Base-by-base conservation (phyloP, 305 asterid genomes). In the Nicotiana rustica region DNA sequence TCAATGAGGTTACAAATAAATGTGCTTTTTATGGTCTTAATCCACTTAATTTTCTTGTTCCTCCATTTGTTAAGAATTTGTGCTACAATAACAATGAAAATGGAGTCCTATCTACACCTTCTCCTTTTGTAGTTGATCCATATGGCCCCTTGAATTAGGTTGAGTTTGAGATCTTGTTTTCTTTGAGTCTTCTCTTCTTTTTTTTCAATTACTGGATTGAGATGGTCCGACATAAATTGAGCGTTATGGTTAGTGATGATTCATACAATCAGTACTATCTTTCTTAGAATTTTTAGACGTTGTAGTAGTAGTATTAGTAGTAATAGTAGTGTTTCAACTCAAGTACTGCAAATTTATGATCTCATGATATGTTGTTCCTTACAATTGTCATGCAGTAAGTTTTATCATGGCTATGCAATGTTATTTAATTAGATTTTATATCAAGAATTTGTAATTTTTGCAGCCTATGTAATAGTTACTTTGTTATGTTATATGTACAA, bases 21-120 rank as follows among this genome's bases (percentile, higher is more conserved):
- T 73, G 79, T 49, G 6, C 41, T 2, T 73, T 47, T 49, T 18
- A 73, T 2, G 79, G 79, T 25, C 62, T 73, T 73, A 73, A 73
- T 73, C 15, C 41, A 47, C 13, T 73, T 21, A 7, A 49, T 1
- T n/a, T 10, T 3, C 14, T 73, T 73, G 25, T 73, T 21, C 79
- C 79, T 25, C 41, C 12, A 21, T 47, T 73, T 47, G 62, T 73
- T 6, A 73, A 73, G 21, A 41, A 73, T 73, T 21, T 73, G 41
- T 73, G 79, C 1, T 4, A 14, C 14, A 25, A 49, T 13, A 25
- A 70, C 18, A 68, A 70, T 4, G 62, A 1, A 4, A 1, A 14
- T 49, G 56, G 56, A 49, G 56, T 2, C 0, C 21, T 49, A 49
- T 73, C 25, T 6, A 49, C 56, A 73, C 21, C 61, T 73, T 3